Percentiles rank a stretch among this genome's conserved stretches.
These are phyloP conservation scores for Ceratocystiopsis brevicomis DNA, from an alignment of 2,329 filamentous ascomycete species.

Conservation along the genomic window DNA sequence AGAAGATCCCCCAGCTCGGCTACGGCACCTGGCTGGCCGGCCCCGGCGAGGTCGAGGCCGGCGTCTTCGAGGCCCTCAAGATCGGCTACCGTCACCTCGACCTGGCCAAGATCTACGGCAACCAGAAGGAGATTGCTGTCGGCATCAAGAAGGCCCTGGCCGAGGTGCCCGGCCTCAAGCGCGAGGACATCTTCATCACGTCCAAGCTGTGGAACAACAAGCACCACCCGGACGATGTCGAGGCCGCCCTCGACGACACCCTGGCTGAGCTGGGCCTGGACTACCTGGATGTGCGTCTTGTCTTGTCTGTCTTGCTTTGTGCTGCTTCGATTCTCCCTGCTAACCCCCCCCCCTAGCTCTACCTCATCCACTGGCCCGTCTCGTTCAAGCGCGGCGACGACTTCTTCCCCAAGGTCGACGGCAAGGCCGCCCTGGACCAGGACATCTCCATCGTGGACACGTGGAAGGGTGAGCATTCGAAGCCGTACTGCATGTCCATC, in stretches of 20 bases:
- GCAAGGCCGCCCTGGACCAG: not conserved
- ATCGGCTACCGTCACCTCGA: conserved; percentile 45
- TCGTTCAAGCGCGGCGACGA: not conserved
- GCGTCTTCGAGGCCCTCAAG: conserved; percentile 46
- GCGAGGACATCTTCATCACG: conserved; percentile 41
- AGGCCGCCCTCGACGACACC: conserved; percentile 34
- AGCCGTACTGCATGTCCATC: too few species aligned
- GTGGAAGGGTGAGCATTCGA: not conserved
- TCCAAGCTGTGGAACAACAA: conserved; percentile 50
- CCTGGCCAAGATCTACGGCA: conserved; percentile 22
- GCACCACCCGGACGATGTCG: conserved; percentile 41
- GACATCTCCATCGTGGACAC: not conserved
- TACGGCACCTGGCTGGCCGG: conserved; percentile 24
- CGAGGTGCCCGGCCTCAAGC: conserved; percentile 31
- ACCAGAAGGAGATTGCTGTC: conserved; percentile 39
- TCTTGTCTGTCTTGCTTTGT: too few species aligned
- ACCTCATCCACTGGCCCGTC: too few species aligned
- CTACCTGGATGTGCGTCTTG: conserved; percentile 18
- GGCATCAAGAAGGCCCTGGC: conserved; percentile 28
- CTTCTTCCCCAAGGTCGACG: not conserved
- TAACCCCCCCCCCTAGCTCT: too few species aligned
- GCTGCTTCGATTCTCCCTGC: too few species aligned
- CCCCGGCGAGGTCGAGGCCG: conserved; percentile 17
- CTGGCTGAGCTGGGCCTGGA: conserved; percentile 35
- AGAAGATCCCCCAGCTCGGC: conserved; percentile 25